Base-by-base conservation (phyloP, 2,329 filamentous ascomycete genomes). In the Aspergillus japonicus region DNA sequence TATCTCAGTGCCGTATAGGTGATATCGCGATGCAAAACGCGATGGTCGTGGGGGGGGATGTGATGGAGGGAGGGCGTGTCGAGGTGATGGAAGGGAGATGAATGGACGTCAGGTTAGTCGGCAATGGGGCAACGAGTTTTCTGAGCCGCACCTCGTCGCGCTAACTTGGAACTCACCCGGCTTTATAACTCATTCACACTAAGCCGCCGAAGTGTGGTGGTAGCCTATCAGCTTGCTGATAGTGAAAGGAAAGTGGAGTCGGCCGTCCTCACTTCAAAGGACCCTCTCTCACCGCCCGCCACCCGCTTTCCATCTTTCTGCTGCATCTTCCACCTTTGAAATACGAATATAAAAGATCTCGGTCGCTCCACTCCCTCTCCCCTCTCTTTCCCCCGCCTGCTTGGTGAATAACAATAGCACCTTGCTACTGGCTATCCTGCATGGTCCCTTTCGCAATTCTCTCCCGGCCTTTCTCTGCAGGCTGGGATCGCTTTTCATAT, bases 21-120 rank as follows among this genome's bases (percentile, higher is more conserved):
- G 65, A 74, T 73, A 75, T 75, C 76, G 74, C 75, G 74, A 77
- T 74, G 71, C 60, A 62, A 67, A 67, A 75, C 73, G 73, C 76
- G 77, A 78, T 77, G 74, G 71, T 71, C 67, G 71, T 62, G 61
- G 67, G 64, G 57, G 68, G 69, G 71, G 72, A 68, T 35, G 65
- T 63, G 73, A 71, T 69, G 69, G 63, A 60, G 53, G 59, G 63
- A 64, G 60, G 66, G 65, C 60, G 66, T 67, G 68, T 73, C 67
- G 69, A 66, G 68, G 70, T 68, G 76, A 72, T 77, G 75, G 75
- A 75, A 75, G 73, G 73, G 72, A 71, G 73, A 73, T 71, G 71
- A 70, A 72, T 67, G 70, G 70, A 73, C 68, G 70, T 77, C 69
- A 73, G 74, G 75, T 77, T 67, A 67, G 63, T 69, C 67, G 71